phyloP scores from a whole-genome alignment of 305 asterid genomes.

The Fraxinus ornus region DNA sequence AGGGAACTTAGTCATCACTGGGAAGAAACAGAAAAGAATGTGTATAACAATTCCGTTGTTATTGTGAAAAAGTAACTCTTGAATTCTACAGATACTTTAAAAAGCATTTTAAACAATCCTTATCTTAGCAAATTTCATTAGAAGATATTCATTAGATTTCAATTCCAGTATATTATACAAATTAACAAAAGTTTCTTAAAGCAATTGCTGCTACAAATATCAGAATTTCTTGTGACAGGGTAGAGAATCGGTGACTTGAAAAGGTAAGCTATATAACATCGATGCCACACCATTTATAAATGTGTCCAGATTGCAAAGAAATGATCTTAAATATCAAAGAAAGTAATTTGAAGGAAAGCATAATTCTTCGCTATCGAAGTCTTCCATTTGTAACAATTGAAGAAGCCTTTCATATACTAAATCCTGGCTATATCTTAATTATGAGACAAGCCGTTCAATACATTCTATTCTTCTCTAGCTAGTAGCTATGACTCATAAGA shows the following conservation, averaged over 20 bases:
- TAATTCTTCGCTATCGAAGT: background rate
- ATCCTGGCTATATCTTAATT: background rate
- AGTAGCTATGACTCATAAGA: background rate
- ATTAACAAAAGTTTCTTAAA: background rate
- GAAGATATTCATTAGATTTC: background rate
- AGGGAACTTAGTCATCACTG: background rate
- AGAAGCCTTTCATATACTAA: background rate
- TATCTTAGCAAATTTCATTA: background rate
- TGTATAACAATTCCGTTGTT: background rate
- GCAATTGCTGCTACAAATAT: background rate
- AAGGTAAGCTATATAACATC: background rate
- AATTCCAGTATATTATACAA: background rate
- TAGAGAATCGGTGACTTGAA: background rate
- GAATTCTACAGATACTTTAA: background rate
- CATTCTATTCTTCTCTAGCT: background rate
- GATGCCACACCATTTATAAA: background rate
- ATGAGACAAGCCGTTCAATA: background rate
- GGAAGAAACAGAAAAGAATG: background rate
- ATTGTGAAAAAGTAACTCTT: background rate
- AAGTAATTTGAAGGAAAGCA: background rate
- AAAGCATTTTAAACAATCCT: background rate
- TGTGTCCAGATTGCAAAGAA: background rate
- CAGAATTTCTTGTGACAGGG: background rate
- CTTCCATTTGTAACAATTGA: background rate
- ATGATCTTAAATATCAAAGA: background rate